A percentile compares a stretch with the other conserved stretches of the same genome.
phyloP scores from a whole-genome alignment of 2,329 filamentous ascomycete genomes.

The Lithohypha guttulata region DNA sequence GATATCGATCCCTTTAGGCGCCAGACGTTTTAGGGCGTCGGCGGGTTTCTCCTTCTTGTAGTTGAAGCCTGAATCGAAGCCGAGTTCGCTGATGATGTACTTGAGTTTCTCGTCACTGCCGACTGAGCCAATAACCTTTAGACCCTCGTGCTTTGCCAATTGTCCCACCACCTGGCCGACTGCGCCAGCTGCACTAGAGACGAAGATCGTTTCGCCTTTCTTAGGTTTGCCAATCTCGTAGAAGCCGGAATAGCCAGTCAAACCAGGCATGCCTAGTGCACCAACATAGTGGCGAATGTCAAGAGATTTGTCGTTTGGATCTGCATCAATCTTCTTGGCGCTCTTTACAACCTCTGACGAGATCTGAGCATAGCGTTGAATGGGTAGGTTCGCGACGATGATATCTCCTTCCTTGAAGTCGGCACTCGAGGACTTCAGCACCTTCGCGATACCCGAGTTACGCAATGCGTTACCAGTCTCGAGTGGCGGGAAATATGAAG shows the following conservation, averaged over 20 bases:
- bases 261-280: conserved; percentile 65
- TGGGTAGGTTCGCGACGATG: conserved; percentile 46
- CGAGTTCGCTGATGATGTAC: conserved; percentile 58
- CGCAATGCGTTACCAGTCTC: conserved; percentile 52
- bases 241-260: conserved; percentile 64
- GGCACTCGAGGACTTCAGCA: conserved; percentile 56
- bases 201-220: conserved; percentile 71
- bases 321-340: conserved; percentile 37
- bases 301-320: conserved; percentile 30
- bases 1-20: conserved; percentile 69
- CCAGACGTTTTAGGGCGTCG: conserved; percentile 58
- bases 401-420: conserved; percentile 59
- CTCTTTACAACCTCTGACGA: conserved; percentile 34
- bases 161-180: conserved; percentile 78
- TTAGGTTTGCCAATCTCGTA: conserved; percentile 66
- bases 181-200: conserved; percentile 68
- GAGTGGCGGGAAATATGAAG: conserved; percentile 61
- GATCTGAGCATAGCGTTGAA: conserved; percentile 59
- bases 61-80: conserved; percentile 69
- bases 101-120: conserved; percentile 70
- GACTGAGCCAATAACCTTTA: conserved; percentile 69
- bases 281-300: conserved; percentile 55
- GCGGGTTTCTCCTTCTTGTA: conserved; percentile 70
- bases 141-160: conserved; percentile 68
- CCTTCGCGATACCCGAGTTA: conserved; percentile 54